Conservation (phyloP, 495 filamentous ascomycete species). For the Penicillium lagena region DNA sequence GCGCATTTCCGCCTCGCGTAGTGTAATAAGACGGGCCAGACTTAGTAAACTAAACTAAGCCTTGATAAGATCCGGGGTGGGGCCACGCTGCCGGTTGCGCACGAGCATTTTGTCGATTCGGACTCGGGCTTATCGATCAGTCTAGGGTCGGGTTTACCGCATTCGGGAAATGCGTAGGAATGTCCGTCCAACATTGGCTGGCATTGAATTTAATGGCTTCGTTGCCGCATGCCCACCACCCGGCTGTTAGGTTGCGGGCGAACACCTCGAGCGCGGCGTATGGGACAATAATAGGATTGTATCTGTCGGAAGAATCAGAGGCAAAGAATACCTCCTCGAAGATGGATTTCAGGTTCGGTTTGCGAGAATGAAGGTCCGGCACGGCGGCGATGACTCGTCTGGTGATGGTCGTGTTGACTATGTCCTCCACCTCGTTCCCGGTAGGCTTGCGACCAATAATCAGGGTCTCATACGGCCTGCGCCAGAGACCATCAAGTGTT, state of each 20-base stretch:
- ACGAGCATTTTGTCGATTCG: too few species aligned
- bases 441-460: constrained; percentile 47
- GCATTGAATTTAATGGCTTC: constrained; percentile 78
- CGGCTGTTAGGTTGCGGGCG: constrained; percentile 75
- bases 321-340: constrained; percentile 45
- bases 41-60: too few species aligned
- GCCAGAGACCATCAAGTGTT: constrained; percentile 61
- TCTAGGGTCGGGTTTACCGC: too few species aligned
- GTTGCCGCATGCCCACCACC: constrained; percentile 88
- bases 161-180: neutral
- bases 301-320: neutral
- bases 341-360: constrained; percentile 62
- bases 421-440: constrained; percentile 15
- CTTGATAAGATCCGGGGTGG: too few species aligned
- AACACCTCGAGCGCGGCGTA: constrained; percentile 80
- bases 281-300: too few species aligned
- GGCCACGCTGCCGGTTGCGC: too few species aligned
- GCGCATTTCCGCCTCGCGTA: neutral
- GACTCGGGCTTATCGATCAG: too few species aligned
- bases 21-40: too few species aligned
- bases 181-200: constrained; percentile 54
- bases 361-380: constrained; percentile 87
- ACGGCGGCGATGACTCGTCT: constrained; percentile 67
- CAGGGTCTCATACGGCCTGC: constrained; percentile 82
- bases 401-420: constrained; percentile 10